A percentile compares a stretch with the other conserved stretches of the same genome.
Evolutionary conservation across 2,329 filamentous ascomycete genomes (phyloP).

Genomic region (Aspergillus ochraceus): DNA sequence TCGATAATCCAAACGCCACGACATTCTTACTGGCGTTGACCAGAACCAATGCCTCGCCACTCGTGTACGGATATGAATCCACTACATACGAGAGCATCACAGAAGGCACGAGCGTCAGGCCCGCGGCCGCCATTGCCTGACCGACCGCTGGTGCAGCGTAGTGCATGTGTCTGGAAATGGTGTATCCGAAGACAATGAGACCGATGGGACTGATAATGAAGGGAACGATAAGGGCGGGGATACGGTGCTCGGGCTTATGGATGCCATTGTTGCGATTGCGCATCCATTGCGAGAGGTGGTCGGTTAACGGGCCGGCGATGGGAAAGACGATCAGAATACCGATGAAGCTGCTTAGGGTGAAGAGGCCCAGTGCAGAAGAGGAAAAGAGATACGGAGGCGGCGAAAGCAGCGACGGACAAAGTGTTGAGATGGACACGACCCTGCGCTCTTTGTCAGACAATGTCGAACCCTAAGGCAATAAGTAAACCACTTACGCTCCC

Average conservation of each 20-base stretch:
- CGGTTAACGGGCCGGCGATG: constrained; percentile 42
- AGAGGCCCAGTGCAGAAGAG: constrained; percentile 27
- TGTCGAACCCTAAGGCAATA: too few species aligned
- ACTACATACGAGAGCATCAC: constrained; percentile 37
- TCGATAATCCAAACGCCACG: constrained; percentile 26
- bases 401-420: constrained; percentile 26
- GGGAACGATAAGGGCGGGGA: constrained; percentile 40
- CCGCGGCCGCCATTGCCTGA: constrained; percentile 28
- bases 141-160: constrained; percentile 29
- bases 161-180: constrained; percentile 22
- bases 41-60: constrained; percentile 36
- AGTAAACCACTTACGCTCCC: constrained; percentile 21
- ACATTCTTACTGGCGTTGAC: constrained; percentile 34
- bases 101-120: constrained; percentile 34
- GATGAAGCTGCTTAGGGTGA: constrained; percentile 35
- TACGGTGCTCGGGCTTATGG: constrained; percentile 42
- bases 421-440: constrained; percentile 28
- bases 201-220: constrained; percentile 36
- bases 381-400: constrained; percentile 35
- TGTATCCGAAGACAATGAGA: constrained; percentile 35
- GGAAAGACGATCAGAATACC: constrained; percentile 42
- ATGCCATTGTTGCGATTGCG: constrained; percentile 33
- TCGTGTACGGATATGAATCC: constrained; percentile 30
- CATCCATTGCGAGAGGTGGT: constrained; percentile 37
- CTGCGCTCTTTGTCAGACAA: constrained; percentile 2